Percentiles rank a stretch among this genome's conserved stretches.
These are phyloP conservation scores for Dioscorea cayenensis DNA, from an alignment of 116 monocot species.

Conservation along the genomic window DNA sequence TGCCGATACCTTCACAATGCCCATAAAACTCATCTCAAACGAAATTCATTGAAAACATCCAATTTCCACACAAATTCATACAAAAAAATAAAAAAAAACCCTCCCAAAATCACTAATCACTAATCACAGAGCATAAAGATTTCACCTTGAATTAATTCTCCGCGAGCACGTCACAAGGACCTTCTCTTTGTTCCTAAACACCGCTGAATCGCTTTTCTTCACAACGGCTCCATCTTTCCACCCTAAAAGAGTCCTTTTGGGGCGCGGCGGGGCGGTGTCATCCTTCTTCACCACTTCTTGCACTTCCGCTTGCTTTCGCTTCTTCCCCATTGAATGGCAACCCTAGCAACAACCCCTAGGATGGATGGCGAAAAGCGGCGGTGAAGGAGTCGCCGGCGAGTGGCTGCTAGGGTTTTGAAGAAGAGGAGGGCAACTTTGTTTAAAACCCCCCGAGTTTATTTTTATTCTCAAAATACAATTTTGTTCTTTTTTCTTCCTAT, in stretches of 20 bases:
- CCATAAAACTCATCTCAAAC: conserved; percentile 1
- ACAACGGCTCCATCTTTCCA: conserved; percentile 57
- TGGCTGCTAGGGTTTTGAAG: no score
- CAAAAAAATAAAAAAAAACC: background rate
- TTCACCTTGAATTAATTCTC: conserved; percentile 70
- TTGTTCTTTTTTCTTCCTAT: no score
- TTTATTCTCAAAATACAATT: no score
- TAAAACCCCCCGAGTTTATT: no score
- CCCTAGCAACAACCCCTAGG: background rate
- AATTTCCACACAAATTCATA: background rate
- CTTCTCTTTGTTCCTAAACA: conserved; percentile 90
- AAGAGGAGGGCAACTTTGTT: no score
- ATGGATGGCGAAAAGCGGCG: no score
- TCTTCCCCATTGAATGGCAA: conserved; percentile 59
- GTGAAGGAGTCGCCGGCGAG: no score
- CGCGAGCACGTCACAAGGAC: conserved; percentile 86
- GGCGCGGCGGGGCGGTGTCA: conserved; percentile 26
- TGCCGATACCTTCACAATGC: conserved; percentile 62
- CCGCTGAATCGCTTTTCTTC: conserved; percentile 11
- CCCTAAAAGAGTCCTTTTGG: conserved; percentile 62
- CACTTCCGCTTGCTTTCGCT: conserved; percentile 51
- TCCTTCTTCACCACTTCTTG: conserved; percentile 21
- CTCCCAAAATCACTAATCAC: background rate
- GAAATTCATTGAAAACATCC: background rate
- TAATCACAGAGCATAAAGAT: background rate